Base-by-base conservation (phyloP, 1,284 basidiomycete genomes). In the Bondarzewia mesenterica region DNA sequence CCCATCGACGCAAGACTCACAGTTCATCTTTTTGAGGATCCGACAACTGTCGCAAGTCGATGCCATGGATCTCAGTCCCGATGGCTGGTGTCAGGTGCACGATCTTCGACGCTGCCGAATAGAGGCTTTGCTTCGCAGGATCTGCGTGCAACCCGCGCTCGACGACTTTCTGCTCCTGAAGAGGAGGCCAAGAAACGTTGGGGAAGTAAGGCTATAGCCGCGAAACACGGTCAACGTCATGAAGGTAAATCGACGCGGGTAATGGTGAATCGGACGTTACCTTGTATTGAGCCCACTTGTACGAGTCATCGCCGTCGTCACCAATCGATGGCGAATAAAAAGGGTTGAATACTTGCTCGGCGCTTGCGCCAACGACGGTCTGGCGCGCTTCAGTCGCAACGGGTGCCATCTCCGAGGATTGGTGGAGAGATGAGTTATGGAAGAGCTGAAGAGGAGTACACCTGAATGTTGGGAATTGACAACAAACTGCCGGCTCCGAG, bases 71-170 rank as follows among this genome's bases (percentile, higher is more conserved):
- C 59, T 85, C 84, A 38, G 80, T 82, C 7, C 82, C 83, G 53
- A 85, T 79, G 26, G 67, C 64, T 2, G 82, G 82, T 0, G 80
- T 84, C 49, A 83, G 63, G 57, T 82, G 70, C 54, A 70, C 73
- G 47, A 84, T 72, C 60, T 77, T 84, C 47, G 65, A 63, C 7
- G 77, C 82, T n/a, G 75, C 80, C 44, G 67, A 59, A 23, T 83
- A 59, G 15, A 85, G 64, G 49, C 61, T 72, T 56, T 73, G 73
- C 66, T 85, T 85, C 52, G 70, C 67, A 2, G 77, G 74, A 57
- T 85, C 81, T 12, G 82, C 82, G 32, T 63, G 68, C 15, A 74
- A 63, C 6, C 74, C 89, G 41, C 85, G 78, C 50, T 91, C 86
- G 23, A 67, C 72, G 36, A 87, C 76, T 27, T 70, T 56, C 16